These are phyloP conservation scores for Cupressus sempervirens DNA, from an alignment of 75 land plant species.

Conservation along the genomic window DNA sequence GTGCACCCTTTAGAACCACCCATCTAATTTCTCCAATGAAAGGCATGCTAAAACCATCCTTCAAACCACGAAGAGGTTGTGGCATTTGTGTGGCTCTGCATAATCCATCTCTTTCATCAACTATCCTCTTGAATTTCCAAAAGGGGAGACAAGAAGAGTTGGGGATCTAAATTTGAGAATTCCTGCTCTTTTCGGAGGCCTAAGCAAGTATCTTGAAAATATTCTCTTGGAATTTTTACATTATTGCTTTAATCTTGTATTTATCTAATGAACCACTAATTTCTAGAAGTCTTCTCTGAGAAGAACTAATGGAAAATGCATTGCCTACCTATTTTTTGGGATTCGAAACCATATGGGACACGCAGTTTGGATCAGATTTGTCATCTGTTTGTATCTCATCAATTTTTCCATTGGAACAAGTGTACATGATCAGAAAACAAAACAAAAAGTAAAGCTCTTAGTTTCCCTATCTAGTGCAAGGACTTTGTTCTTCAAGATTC, in stretches of 20 bases:
- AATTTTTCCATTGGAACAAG: not conserved
- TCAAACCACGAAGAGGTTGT: conserved; percentile 9
- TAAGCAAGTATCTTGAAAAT: not conserved
- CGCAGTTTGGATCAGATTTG: not conserved
- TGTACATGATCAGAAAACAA: not conserved
- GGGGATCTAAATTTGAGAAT: conserved; percentile 11
- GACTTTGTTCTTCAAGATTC: not conserved
- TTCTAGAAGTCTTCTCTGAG: conserved; percentile 3
- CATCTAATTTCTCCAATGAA: conserved; percentile 56
- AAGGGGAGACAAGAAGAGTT: conserved; percentile 36
- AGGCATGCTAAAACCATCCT: conserved; percentile 46
- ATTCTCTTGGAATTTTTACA: not conserved
- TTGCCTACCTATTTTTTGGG: not conserved
- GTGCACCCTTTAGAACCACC: conserved; percentile 26
- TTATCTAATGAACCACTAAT: not conserved
- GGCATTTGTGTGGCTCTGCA: conserved; percentile 42
- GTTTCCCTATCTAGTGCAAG: not conserved
- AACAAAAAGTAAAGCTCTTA: not conserved
- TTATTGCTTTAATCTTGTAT: not conserved
- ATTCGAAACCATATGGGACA: not conserved
- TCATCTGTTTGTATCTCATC: not conserved
- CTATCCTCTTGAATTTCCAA: conserved; percentile 44
- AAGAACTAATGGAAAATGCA: not conserved
- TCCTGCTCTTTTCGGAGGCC: conserved; percentile 2
- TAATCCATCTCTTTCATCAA: conserved; percentile 47